A percentile compares a stretch with the other conserved stretches of the same genome.
Evolutionary conservation across 2,329 filamentous ascomycete genomes (phyloP).

Genomic region (Immersiporthe knoxdaviesiana): DNA sequence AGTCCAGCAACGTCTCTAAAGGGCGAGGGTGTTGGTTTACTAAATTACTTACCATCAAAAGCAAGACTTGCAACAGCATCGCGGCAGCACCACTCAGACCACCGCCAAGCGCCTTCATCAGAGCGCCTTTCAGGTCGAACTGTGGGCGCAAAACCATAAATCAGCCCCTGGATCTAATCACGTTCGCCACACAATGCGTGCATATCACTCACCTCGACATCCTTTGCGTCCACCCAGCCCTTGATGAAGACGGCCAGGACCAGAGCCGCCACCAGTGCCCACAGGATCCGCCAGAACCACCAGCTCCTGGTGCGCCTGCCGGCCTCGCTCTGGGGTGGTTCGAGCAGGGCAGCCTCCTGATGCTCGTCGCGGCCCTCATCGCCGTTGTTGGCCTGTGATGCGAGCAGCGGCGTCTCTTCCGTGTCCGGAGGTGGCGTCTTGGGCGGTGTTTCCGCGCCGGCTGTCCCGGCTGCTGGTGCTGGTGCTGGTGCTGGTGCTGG

Average conservation of each 20-base stretch:
- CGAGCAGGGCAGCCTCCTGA: conserved; percentile 32
- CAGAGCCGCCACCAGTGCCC: conserved; percentile 39
- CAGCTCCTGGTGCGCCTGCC: conserved; percentile 32
- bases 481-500: not conserved
- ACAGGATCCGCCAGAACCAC: conserved; percentile 43
- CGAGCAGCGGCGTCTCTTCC: conserved; percentile 29
- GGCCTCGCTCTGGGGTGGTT: conserved; percentile 27
- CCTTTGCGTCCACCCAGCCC: conserved; percentile 49
- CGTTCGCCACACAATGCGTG: not conserved
- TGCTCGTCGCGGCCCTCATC: conserved; percentile 29
- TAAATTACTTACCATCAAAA: conserved; percentile 49
- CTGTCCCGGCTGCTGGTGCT: conserved; percentile 9
- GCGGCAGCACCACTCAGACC: conserved; percentile 52
- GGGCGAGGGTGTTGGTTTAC: not conserved
- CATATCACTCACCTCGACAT: conserved; percentile 42
- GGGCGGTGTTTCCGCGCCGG: conserved; percentile 23
- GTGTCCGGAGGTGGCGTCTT: conserved; percentile 16
- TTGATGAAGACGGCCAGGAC: conserved; percentile 46
- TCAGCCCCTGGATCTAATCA: conserved; percentile 5
- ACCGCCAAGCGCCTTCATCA: conserved; percentile 49
- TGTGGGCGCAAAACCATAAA: conserved; percentile 29
- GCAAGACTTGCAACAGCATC: conserved; percentile 52
- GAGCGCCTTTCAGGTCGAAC: conserved; percentile 50
- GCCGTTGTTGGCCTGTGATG: conserved; percentile 18
- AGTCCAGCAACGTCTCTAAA: not conserved